Evolutionary conservation across 768 basidiomycete species (phyloP).

Genomic region (Leccinum uliginosum): DNA sequence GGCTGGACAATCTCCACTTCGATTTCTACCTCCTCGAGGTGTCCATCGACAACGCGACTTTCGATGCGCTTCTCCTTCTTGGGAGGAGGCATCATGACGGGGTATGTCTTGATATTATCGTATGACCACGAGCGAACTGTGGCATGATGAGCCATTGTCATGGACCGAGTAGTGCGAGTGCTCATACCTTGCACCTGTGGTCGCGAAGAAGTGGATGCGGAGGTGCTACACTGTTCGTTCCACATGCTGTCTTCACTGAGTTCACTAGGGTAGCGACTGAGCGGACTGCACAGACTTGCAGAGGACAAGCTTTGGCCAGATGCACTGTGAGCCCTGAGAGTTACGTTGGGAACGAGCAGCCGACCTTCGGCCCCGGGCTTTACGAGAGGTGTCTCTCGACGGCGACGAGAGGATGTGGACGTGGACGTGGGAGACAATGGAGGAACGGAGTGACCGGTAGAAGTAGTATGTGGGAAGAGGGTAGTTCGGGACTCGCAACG

Average conservation of each 20-base stretch:
- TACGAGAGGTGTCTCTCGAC: slow-evolving; percentile 53
- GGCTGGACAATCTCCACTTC: slow-evolving; percentile 53
- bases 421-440: slow-evolving; percentile 34
- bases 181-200: slow-evolving; percentile 52
- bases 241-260: slow-evolving; percentile 34
- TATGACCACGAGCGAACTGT: slow-evolving; percentile 74
- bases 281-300: slow-evolving; percentile 32
- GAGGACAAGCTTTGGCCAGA: slow-evolving; percentile 31
- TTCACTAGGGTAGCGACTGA: slow-evolving; percentile 39
- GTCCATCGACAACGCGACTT: slow-evolving; percentile 44
- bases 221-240: slow-evolving; percentile 22
- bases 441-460: slow-evolving; percentile 34
- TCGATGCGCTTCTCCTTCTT: slow-evolving; percentile 51
- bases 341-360: slow-evolving; percentile 50
- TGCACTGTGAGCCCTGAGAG: slow-evolving; percentile 29
- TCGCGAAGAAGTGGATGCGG: slow-evolving; percentile 29
- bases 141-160: slow-evolving; percentile 4
- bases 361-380: slow-evolving; percentile 60
- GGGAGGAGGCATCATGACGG: slow-evolving; percentile 46
- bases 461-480: slow-evolving; percentile 31
- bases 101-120: slow-evolving; percentile 67
- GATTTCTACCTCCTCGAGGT: slow-evolving; percentile 48
- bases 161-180: background rate
- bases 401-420: slow-evolving; percentile 32
- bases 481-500: slow-evolving; percentile 49